Conservation (phyloP, 352 stramenopile genomes). For the Phytophthora melonis region DNA sequence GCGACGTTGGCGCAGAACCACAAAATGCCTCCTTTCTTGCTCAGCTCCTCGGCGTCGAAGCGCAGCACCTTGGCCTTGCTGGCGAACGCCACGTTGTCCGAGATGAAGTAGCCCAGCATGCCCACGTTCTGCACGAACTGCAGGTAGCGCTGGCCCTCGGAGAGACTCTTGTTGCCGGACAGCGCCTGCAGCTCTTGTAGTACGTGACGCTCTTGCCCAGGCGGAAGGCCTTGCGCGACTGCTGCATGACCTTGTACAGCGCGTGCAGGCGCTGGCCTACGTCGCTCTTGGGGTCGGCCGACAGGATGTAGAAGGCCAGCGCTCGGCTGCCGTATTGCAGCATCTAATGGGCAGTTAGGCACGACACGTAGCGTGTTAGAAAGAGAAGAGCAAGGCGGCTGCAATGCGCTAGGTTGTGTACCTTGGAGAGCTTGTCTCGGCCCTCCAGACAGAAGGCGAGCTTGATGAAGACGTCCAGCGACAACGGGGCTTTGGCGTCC, state of each 20-base stretch:
- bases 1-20: constrained; percentile 90
- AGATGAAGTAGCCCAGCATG: constrained; percentile 89
- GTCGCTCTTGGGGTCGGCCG: constrained; percentile 84
- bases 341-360: constrained; percentile 38
- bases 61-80: constrained; percentile 79
- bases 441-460: constrained; percentile 85
- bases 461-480: constrained; percentile 68
- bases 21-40: constrained; percentile 74
- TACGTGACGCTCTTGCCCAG: constrained; percentile 86
- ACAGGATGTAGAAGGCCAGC: constrained; percentile 81
- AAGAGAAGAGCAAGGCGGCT: not conserved
- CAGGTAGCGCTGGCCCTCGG: constrained; percentile 63
- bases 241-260: constrained; percentile 85
- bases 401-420: constrained; percentile 17
- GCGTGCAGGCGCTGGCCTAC: constrained; percentile 76
- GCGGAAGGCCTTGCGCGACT: constrained; percentile 87
- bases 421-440: constrained; percentile 90
- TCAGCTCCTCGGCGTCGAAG: constrained; percentile 72
- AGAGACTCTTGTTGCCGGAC: constrained; percentile 64
- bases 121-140: constrained; percentile 83
- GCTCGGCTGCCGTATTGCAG: constrained; percentile 88
- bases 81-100: constrained; percentile 89
- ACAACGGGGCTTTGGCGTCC: constrained; percentile 60
- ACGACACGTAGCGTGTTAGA: constrained; percentile 23
- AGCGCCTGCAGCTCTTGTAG: constrained; percentile 74